These are phyloP conservation scores for Botrytis fabae DNA, from an alignment of 2,329 filamentous ascomycete genomes.

Conservation along the genomic window DNA sequence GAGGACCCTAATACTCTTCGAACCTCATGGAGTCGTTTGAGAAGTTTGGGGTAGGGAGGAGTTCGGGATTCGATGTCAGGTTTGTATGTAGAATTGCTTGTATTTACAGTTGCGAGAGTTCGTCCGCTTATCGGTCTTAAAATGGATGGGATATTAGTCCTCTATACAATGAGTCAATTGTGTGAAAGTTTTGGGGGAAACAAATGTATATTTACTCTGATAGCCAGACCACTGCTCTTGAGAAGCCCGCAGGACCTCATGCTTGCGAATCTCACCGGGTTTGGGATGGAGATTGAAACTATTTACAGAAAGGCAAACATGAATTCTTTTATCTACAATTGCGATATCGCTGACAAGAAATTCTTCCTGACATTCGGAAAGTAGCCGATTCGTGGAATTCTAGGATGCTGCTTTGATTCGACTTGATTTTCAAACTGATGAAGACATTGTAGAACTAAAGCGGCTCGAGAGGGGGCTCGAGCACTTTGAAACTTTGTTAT, in stretches of 20 bases:
- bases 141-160: slow-evolving; percentile 25
- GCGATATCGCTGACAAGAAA: slow-evolving; percentile 21
- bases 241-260: slow-evolving; percentile 40
- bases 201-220: slow-evolving; percentile 32
- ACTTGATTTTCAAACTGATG: background rate
- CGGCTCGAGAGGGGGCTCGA: background rate
- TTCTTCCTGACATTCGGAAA: slow-evolving; percentile 15
- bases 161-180: slow-evolving; percentile 32
- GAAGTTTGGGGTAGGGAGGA: slow-evolving; percentile 80
- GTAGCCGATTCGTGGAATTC: background rate
- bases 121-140: slow-evolving; percentile 31
- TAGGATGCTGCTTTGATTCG: slow-evolving; percentile 5
- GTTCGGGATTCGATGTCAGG: slow-evolving; percentile 42
- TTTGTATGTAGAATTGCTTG: slow-evolving; percentile 29
- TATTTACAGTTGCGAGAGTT: slow-evolving; percentile 37
- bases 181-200: slow-evolving; percentile 29
- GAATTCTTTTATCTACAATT: slow-evolving; percentile 20
- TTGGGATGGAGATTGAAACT: background rate
- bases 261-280: slow-evolving; percentile 14
- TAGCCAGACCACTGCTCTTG: slow-evolving; percentile 39
- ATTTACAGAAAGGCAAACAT: background rate
- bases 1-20: slow-evolving; percentile 66
- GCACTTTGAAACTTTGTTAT: background rate
- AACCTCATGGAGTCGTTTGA: slow-evolving; percentile 75
- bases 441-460: background rate